Base-by-base conservation (phyloP, 2,329 filamentous ascomycete genomes). In the Fusarium tuaranense region DNA sequence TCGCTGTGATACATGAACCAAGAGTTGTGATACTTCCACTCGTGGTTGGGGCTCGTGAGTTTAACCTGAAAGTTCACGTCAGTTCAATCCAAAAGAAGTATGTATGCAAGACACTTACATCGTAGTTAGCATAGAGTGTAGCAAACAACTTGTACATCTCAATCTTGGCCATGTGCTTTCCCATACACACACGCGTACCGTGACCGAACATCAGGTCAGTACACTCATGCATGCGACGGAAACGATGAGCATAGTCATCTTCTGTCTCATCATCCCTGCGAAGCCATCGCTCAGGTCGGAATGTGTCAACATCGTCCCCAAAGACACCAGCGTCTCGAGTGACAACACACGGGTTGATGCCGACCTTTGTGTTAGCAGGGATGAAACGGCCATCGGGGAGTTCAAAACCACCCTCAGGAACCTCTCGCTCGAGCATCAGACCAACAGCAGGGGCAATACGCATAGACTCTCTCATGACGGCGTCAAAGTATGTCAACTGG, bases 1-100 rank as follows among this genome's bases (percentile, higher is more conserved):
- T 74, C 72, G n/a, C 61, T 70, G 1, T 74, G 72, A n/a, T 74
- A 74, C 72, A 74, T 74, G 6, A 74, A 74, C 72, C 72, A 74
- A 7, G 67, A 73, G n/a, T 74, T 75, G 16, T 73, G 66, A 58
- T 74, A 73, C 14, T 59, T 70, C 72, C 72, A 74, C 18, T 27
- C 60, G 10, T 74, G 72, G 9, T 63, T 48, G 0, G 66, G 55
- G 16, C 53, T 70, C 0, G 72, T 74, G 7, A 14, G 74, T 73
- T 10, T 36, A 36, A 67, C 59, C 72, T 73, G 51, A 25, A 0
- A 14, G 2, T 0, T 8, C 1, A 3, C 20, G 38, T 74, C 7
- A 25, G 3, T 1, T 30, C 16, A 14, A 2, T 39, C 6, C 20
- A 22, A 7, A 8, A 3, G 12, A 13, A 4, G 14, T 1, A 34